Base-by-base conservation (phyloP, 371 early-diverging fungal species). In the Mortierella polycephala region DNA sequence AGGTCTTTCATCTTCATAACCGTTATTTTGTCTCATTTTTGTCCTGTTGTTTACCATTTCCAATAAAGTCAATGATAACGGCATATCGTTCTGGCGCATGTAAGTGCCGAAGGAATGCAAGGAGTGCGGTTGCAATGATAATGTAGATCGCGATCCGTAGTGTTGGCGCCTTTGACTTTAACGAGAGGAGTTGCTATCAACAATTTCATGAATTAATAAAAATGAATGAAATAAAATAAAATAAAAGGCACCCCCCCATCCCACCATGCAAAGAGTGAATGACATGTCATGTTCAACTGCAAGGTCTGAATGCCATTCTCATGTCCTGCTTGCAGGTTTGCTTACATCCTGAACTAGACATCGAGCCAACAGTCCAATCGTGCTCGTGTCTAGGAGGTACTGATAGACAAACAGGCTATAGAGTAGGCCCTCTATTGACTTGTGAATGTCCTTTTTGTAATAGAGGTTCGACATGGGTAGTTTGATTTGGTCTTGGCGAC, bases 371-470 rank as follows among this genome's bases (percentile, higher is more conserved):
- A 79, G 60, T 20, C 73, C 69, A 20, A 69, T 47, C 0, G 73
- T 72, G 59, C 66, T 79, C n/a, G 79, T 72, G 42, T 79, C 79
- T 42, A 79, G 44, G 20, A 79, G 51, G 49, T 79, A 79, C 20
- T 72, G 63, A 57, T 79, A 79, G 47, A 72, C 73, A 68, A 60
- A 79, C 42, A 79, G 69, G 4, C 73, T 69, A 47, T 72, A 68
- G 46, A 79, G 67, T 13, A 79, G 42, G 1, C 51, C 60, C 40
- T 79, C 79, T 51, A 79, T 65, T 20, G 79, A 72, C 66, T 72
- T 68, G 57, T 65, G 68, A 47, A 72, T 65, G 63, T 79, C 79
- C 64, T 66, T 79, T 42, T 61, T 62, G 57, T 65, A 79, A 50
- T 62, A 79, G n/a, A 57, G 60, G 21, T 60, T 67, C 37, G 67